Conservation (phyloP, 768 basidiomycete genomes). For the Xerocomellus amylosporus region DNA sequence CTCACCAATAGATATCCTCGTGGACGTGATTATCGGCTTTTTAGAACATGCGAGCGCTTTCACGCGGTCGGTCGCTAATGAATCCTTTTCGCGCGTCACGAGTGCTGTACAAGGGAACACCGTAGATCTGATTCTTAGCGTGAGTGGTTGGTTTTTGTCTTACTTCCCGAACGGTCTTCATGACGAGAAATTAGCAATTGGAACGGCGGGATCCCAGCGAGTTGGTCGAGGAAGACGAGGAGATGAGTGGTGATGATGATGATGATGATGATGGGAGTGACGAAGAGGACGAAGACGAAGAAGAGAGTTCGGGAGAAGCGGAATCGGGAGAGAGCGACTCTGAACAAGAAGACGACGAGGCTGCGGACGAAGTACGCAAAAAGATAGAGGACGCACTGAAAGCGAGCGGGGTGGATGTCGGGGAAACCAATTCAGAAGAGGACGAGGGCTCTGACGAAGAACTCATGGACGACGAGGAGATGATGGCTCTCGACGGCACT, state of each 20-base stretch:
- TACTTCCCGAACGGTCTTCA: background rate
- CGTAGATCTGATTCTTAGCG: conserved; percentile 76
- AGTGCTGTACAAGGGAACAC: conserved; percentile 64
- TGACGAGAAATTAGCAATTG: conserved; percentile 64
- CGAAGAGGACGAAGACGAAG: conserved; percentile 37
- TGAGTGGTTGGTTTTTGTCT: conserved; percentile 39
- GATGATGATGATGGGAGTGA: conserved; percentile 37
- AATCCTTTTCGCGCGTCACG: conserved; percentile 74
- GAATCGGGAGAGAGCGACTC: conserved; percentile 36
- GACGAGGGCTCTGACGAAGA: conserved; percentile 56
- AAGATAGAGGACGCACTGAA: conserved; percentile 65
- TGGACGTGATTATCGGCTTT: conserved; percentile 88
- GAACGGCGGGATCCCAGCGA: conserved; percentile 65
- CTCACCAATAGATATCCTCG: conserved; percentile 76
- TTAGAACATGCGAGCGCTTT: conserved; percentile 82
- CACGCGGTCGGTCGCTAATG: conserved; percentile 74
- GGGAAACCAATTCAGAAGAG: conserved; percentile 52
- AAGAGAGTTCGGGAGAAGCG: conserved; percentile 33
- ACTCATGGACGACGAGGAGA: conserved; percentile 93
- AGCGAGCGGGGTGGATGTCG: conserved; percentile 56
- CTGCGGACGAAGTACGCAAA: conserved; percentile 51
- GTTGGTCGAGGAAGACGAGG: conserved; percentile 42
- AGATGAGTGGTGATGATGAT: conserved; percentile 37
- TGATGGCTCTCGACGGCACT: conserved; percentile 94
- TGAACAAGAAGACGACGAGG: conserved; percentile 50